Evolutionary conservation across 805 yeast species (phyloP).

Genomic region (Jamesozyma spencerorum): DNA sequence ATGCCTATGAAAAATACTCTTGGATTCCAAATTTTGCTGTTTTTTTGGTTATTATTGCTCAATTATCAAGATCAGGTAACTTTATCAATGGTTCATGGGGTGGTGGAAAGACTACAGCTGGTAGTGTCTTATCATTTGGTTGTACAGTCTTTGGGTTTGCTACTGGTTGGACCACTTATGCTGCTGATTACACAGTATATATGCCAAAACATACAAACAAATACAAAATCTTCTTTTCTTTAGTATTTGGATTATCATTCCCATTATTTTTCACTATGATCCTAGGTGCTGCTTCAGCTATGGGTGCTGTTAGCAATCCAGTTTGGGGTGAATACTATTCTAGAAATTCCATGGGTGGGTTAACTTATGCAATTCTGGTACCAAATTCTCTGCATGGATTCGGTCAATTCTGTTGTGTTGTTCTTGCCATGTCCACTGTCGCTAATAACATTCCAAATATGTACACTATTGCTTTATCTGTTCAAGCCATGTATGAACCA

Average conservation of each 20-base stretch:
- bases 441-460: slow-evolving; percentile 89
- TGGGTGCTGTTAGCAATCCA: slow-evolving; percentile 47
- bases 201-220: slow-evolving; percentile 59
- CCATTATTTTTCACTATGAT: slow-evolving; percentile 67
- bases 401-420: slow-evolving; percentile 81
- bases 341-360: slow-evolving; percentile 62
- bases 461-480: slow-evolving; percentile 80
- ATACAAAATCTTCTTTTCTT: slow-evolving; percentile 50
- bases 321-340: slow-evolving; percentile 43
- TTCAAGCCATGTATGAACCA: slow-evolving; percentile 73
- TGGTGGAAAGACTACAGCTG: slow-evolving; percentile 64
- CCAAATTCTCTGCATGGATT: slow-evolving; percentile 76
- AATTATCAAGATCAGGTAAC: slow-evolving; percentile 57
- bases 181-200: slow-evolving; percentile 86
- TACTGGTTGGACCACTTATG: slow-evolving; percentile 92
- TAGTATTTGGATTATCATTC: slow-evolving; percentile 50
- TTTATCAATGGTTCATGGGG: slow-evolving; percentile 45
- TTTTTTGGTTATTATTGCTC: slow-evolving; percentile 68
- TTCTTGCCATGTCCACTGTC: slow-evolving; percentile 74
- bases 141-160: slow-evolving; percentile 80
- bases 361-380: slow-evolving; percentile 68
- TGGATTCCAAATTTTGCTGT: slow-evolving; percentile 76
- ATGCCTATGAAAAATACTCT: slow-evolving; percentile 70
- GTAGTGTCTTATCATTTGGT: slow-evolving; percentile 71
- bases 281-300: slow-evolving; percentile 79